Evolutionary conservation across 768 basidiomycete species (phyloP).

Genomic region (Dioszegia aurantiaca): DNA sequence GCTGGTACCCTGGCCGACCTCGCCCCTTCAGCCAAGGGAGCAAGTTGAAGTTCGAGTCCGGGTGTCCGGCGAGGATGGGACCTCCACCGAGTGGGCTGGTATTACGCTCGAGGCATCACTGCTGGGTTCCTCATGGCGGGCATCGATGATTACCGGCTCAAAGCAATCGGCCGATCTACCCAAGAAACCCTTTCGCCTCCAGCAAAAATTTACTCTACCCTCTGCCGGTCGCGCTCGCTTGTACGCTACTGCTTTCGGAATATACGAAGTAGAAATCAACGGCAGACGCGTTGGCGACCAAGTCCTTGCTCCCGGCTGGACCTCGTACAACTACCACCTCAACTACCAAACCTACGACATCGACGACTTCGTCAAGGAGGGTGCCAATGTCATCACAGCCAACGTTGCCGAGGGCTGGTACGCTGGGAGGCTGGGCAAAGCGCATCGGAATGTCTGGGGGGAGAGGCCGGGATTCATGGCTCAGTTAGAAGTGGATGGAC

Average conservation of each 20-base stretch:
- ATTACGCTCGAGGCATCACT: slow-evolving; percentile 30
- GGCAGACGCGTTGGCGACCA: slow-evolving; percentile 40
- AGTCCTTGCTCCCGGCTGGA: slow-evolving; percentile 45
- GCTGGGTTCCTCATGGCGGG: slow-evolving; percentile 33
- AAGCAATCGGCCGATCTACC: slow-evolving; percentile 5
- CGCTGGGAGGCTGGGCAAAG: slow-evolving; percentile 25
- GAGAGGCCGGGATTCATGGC: slow-evolving; percentile 29
- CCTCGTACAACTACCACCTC: slow-evolving; percentile 35
- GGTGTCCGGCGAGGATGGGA: slow-evolving; percentile 17
- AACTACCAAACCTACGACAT: slow-evolving; percentile 46
- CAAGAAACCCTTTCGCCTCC: slow-evolving; percentile 34
- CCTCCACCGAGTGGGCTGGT: slow-evolving; percentile 24
- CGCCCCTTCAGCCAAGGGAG: slow-evolving; percentile 31
- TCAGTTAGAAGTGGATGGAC: slow-evolving; percentile 33
- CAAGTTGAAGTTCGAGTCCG: slow-evolving; percentile 24
- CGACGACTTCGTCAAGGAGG: slow-evolving; percentile 16
- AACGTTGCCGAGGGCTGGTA: slow-evolving; percentile 40
- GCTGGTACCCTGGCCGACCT: slow-evolving; percentile 44
- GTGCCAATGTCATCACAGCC: slow-evolving; percentile 33
- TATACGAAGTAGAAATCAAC: slow-evolving; percentile 43
- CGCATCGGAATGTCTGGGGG: slow-evolving; percentile 26
- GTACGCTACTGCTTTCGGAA: slow-evolving; percentile 42
- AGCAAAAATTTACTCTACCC: slow-evolving; percentile 24
- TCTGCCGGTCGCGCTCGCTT: slow-evolving; percentile 20
- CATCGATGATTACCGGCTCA: slow-evolving; percentile 21